Conservation (phyloP, 148 eudicot species). For the Mesembryanthemum crystallinum region DNA sequence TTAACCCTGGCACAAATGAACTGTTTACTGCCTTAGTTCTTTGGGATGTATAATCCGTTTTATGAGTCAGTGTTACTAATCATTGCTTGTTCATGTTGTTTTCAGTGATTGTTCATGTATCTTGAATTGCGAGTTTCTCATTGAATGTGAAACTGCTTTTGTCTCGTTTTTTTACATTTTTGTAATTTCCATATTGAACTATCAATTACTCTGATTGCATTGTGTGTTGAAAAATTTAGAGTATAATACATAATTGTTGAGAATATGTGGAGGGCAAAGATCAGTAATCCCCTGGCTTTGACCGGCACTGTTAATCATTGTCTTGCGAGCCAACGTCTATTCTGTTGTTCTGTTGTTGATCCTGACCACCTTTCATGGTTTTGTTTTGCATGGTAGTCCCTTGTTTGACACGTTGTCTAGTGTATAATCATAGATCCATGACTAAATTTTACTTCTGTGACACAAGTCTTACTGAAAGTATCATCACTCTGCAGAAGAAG, state of each 20-base stretch:
- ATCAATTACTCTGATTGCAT: background rate
- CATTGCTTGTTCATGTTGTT: background rate
- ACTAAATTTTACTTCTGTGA: background rate
- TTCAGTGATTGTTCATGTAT: background rate
- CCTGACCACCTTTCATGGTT: background rate
- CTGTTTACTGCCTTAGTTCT: background rate
- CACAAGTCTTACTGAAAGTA: slow-evolving; percentile 3
- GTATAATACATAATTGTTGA: background rate
- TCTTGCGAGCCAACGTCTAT: background rate
- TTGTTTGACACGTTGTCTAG: background rate
- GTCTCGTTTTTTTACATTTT: background rate
- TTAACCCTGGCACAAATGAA: background rate
- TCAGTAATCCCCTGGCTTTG: background rate
- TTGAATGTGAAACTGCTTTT: background rate
- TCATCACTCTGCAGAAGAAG: slow-evolving; percentile 63
- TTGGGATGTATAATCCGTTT: background rate
- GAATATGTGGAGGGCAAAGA: background rate
- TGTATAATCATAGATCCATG: background rate
- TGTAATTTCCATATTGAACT: background rate
- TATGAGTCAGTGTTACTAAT: background rate
- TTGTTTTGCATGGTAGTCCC: background rate
- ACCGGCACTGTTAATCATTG: background rate
- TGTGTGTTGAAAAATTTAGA: background rate
- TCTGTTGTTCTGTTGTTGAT: background rate
- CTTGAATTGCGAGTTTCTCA: too few relatives aligned